A percentile compares a stretch with the other conserved stretches of the same genome.
Evolutionary conservation across 2,329 filamentous ascomycete genomes (phyloP).

Genomic region (Lecanicillium sp.): DNA sequence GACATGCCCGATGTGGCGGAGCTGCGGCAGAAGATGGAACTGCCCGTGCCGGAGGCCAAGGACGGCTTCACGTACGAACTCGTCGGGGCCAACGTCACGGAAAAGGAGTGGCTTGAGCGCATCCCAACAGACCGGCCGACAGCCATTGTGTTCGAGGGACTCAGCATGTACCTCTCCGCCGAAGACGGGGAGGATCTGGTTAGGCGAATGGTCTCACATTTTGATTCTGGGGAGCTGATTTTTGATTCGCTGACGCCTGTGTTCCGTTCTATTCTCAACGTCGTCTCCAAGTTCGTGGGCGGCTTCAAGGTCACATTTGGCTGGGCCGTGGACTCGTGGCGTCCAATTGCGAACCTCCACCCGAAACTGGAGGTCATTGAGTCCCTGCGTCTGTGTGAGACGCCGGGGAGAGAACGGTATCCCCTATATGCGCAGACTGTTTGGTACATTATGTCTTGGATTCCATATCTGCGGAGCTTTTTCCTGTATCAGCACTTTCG

Average conservation of each 20-base stretch:
- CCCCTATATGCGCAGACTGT: background rate
- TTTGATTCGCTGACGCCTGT: constrained; percentile 12
- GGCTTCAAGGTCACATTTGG: background rate
- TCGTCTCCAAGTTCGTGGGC: background rate
- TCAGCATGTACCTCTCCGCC: constrained; percentile 21
- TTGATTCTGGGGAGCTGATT: constrained; percentile 19
- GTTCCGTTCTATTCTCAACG: background rate
- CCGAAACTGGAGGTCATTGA: background rate
- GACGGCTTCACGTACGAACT: constrained; percentile 15
- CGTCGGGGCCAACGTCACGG: constrained; percentile 17
- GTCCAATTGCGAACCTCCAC: background rate
- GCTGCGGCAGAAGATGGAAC: constrained; percentile 19
- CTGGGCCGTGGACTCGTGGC: background rate
- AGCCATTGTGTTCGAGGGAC: constrained; percentile 23
- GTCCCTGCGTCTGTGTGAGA: background rate
- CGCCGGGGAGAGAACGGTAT: background rate
- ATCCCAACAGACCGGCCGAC: constrained; percentile 23
- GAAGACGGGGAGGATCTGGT: constrained; percentile 17
- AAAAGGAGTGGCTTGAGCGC: constrained; percentile 19
- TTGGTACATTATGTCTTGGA: constrained; percentile 1
- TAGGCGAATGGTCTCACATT: constrained; percentile 15
- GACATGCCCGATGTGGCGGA: constrained; percentile 26
- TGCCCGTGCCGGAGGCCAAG: constrained; percentile 10
- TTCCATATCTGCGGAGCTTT: background rate
- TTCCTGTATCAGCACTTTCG: background rate